phyloP scores from a whole-genome alignment of 148 eudicot species.

The Rhododendron henanense region DNA sequence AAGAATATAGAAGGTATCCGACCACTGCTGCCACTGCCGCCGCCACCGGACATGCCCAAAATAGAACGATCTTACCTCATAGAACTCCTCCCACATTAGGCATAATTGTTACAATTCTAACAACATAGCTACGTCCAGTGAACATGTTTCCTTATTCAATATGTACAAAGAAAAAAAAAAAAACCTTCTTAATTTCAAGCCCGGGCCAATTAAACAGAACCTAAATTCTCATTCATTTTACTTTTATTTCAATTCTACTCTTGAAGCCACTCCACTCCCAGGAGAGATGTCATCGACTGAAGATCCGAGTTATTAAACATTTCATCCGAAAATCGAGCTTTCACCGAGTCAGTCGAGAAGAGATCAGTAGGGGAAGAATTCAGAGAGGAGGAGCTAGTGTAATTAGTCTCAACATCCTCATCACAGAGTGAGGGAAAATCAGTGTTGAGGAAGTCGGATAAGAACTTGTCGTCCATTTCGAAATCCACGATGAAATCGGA shows the following conservation, averaged over 20 bases:
- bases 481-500: constrained; percentile 2
- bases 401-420: background rate
- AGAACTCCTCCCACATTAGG: background rate
- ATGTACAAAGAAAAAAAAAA: background rate
- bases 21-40: too few species aligned
- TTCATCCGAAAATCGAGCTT: background rate
- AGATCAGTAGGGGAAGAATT: background rate
- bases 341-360: background rate
- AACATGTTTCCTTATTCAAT: background rate
- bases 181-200: background rate
- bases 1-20: too few species aligned
- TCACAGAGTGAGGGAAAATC: constrained; percentile 7
- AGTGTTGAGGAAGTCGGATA: background rate
- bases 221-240: background rate
- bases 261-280: background rate
- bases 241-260: background rate
- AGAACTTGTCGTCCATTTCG: constrained; percentile 18
- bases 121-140: background rate
- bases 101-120: background rate
- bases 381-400: background rate
- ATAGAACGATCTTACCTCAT: background rate
- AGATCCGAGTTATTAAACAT: background rate
- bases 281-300: background rate
- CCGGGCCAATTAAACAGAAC: background rate
- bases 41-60: background rate